Conservation (phyloP, 129 eudicot species). For the sunflower (Helianthus annuus) region DNA sequence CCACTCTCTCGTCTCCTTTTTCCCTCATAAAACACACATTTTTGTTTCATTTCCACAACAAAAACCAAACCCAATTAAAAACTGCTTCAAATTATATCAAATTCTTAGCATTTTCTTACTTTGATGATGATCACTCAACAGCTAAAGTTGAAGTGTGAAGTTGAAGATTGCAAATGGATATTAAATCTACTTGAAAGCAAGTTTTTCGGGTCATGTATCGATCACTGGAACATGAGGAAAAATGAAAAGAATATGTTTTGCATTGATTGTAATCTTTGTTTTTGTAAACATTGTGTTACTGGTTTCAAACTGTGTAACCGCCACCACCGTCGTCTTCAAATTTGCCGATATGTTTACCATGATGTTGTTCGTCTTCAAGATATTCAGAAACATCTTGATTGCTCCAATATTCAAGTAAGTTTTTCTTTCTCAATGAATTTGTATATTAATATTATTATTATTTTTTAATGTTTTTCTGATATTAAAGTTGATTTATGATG, state of each 20-base stretch:
- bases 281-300: constrained; percentile 60
- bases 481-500: neutral
- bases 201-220: constrained; percentile 52
- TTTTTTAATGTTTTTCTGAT: neutral
- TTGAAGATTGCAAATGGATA: constrained; percentile 51
- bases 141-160: constrained; percentile 10
- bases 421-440: neutral
- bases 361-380: constrained; percentile 79
- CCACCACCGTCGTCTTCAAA: constrained; percentile 60
- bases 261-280: constrained; percentile 57
- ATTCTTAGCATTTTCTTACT: neutral
- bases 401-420: constrained; percentile 68
- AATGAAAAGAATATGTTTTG: constrained; percentile 71
- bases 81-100: neutral
- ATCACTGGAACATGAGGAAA: constrained; percentile 50
- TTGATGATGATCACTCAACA: constrained; percentile 33
- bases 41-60: constrained; percentile 15
- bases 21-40: constrained; percentile 28
- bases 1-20: constrained; percentile 38
- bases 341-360: constrained; percentile 72
- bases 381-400: constrained; percentile 61
- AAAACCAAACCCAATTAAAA: constrained; percentile 5
- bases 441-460: neutral
- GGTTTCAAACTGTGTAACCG: constrained; percentile 38
- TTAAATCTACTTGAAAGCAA: constrained; percentile 42